Evolutionary conservation across 768 basidiomycete species (phyloP), one percentile per base, ranked within the genome.

Genomic region (Amanita brunnescens): DNA sequence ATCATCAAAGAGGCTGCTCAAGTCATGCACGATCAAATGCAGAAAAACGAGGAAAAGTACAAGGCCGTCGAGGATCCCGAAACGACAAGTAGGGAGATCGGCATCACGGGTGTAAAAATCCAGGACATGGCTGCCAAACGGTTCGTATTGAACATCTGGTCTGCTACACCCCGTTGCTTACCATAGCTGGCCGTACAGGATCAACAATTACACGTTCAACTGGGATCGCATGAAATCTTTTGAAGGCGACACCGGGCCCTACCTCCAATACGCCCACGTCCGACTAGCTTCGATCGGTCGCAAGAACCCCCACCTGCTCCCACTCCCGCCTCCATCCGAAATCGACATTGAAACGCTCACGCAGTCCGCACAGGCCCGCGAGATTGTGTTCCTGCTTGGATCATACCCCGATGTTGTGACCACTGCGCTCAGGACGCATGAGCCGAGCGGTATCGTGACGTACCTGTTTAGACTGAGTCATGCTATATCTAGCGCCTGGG

Each of bases 1-100:
- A 97, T 91, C 57, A 86, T 91, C 64, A 79, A 85, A 58, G 93
- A 96, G 61, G 91, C 94, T 0, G 77, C 81, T 4, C 75, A 78
- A 39, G 83, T 87, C 45, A 98, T 98, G 95, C 91, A 90, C 68
- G 92, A 94, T 53, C 91, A 94, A 69, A 99, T 99, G 95, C 75
- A 73, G 67, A 85, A 85, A 68, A 97, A 97, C 64, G 84, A 91
- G 69, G 91, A 83, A 47, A 99, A 98, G 68, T 97, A 94, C 61
- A 78, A 72, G 3, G 81, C 85, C 21, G 77, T 99, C 33, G 90
- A 91, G 60, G 82, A 99, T 65, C 94, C 95, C 1, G 86, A 89
- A 61, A 70, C 66, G 42, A 85, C 85, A 41, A 79, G 80, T 52
- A 75, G 76, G 55, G 88, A 95, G 66, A 83, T 97, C 43, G 96